phyloP scores from a whole-genome alignment of 2,329 filamentous ascomycete genomes.

The Bipolaris zeicola region DNA sequence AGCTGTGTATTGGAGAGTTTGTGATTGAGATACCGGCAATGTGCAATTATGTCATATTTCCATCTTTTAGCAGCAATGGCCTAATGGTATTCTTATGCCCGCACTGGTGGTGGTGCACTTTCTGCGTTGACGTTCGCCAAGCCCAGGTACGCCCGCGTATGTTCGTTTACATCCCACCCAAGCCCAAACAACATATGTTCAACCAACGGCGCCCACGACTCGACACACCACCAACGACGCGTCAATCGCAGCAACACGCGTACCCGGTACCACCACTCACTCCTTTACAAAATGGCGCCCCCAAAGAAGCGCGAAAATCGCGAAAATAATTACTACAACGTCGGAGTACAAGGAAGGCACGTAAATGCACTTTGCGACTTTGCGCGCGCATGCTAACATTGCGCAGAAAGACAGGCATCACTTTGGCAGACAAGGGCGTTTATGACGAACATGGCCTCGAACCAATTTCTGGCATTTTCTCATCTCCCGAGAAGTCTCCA shows the following conservation, averaged over 20 bases:
- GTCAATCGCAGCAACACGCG: conserved; percentile 24
- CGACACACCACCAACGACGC: conserved; percentile 13
- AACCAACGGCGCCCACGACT: conserved; percentile 10
- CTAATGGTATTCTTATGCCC: background rate
- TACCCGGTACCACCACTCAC: conserved; percentile 8
- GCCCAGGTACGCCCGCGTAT: conserved; percentile 11
- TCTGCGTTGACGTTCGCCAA: conserved; percentile 8
- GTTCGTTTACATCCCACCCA: conserved; percentile 23
- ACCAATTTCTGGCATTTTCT: conserved; percentile 84
- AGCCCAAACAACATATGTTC: conserved; percentile 31
- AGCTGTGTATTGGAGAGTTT: background rate
- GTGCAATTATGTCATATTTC: background rate
- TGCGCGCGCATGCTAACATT: conserved; percentile 20
- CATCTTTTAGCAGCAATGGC: too few species aligned
- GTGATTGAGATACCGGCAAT: background rate
- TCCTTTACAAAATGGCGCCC: conserved; percentile 37
- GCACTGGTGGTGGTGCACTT: background rate
- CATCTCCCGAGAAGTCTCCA: conserved; percentile 75
- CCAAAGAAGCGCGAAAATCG: conserved; percentile 45
- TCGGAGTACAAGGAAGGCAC: conserved; percentile 49
- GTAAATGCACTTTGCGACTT: conserved; percentile 8
- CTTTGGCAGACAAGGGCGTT: conserved; percentile 74
- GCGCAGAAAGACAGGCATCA: conserved; percentile 84
- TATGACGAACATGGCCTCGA: conserved; percentile 94
- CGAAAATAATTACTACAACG: conserved; percentile 49